Evolutionary conservation across 495 filamentous ascomycete genomes (phyloP).

Genomic region (Aspergillus nidulans): DNA sequence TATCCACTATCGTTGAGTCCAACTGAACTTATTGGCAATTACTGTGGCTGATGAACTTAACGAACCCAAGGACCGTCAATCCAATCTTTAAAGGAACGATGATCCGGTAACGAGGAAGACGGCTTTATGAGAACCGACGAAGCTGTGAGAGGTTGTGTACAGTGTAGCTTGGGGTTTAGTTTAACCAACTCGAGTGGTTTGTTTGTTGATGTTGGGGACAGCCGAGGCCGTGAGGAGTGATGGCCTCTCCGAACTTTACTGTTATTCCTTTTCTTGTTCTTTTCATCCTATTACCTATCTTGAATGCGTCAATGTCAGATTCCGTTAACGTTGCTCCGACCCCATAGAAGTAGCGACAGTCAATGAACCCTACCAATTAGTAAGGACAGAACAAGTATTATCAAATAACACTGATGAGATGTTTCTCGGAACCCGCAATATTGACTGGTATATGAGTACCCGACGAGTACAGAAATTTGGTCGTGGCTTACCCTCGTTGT

Average conservation of each 20-base stretch:
- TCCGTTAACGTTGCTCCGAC: no score
- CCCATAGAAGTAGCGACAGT: no score
- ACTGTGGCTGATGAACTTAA: slow-evolving; percentile 4
- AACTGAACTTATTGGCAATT: not conserved
- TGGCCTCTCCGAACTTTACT: not conserved
- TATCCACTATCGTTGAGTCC: not conserved
- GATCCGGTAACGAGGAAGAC: slow-evolving; percentile 3
- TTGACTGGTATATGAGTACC: no score
- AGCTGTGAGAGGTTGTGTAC: not conserved
- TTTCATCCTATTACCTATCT: slow-evolving; percentile 7
- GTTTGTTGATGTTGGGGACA: slow-evolving; percentile 1
- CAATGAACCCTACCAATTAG: no score
- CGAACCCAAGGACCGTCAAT: slow-evolving; percentile 5
- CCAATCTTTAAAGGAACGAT: not conserved
- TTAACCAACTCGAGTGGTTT: slow-evolving; percentile 1
- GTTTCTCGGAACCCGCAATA: no score
- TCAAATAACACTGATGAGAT: no score
- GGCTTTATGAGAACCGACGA: slow-evolving; percentile 2
- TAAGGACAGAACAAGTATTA: no score
- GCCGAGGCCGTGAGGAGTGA: not conserved
- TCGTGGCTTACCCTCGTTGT: no score
- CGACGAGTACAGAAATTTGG: no score
- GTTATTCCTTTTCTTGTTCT: not conserved
- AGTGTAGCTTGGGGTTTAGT: not conserved
- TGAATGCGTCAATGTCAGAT: slow-evolving; percentile 3